Evolutionary conservation across 148 eudicot genomes (phyloP), one percentile per base, ranked within the genome.

Genomic region (Euryodendron excelsum): DNA sequence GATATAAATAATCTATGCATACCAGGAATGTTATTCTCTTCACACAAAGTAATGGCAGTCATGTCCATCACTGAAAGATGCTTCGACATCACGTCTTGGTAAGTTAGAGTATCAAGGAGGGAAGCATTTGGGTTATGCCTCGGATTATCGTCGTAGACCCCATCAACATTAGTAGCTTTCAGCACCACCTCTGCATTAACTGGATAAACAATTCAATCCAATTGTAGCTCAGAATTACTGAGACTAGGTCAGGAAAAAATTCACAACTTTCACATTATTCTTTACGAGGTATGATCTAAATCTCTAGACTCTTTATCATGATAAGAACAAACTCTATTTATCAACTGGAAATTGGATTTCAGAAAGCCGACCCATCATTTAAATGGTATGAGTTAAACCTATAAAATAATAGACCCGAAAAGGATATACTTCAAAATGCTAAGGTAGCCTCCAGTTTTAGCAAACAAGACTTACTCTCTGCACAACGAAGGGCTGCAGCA

Each of bases 401-500:
- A 65, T 36, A 65, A 65, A 36, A 20, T 23, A 41, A 7, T 8
- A 20, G 10, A 72, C 34, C 23, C 45, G 5, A 37, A 13, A 58
- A 27, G 48, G 31, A 36, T 6, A 21, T 23, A 36, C 27, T 0
- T 13, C 45, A 2, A 33, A 23, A 74, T 18, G 8, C 36, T 33
- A 70, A 28, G 14, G 3, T 56, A 47, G n/a, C n/a, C n/a, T 28
- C 58, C 18, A 28, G 21, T 48, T 47, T 25, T 5, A 52, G 36
- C 13, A 61, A 71, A 62, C 27, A 45, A 6, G 23, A 81, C 94
- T 84, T 86, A 93, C 99, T 96, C 81, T 96, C 98, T 23, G 99
- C 99, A 86, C 93, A 92, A 59, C 99, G 96, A 78, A 96, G 97
- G 68, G 99, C 93, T n/a, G 99, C 99, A 86, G 99, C 98, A 78